A percentile compares a stretch with the other conserved stretches of the same genome.
Conservation (phyloP, 768 basidiomycete genomes). For the Leccinum arenicola region DNA sequence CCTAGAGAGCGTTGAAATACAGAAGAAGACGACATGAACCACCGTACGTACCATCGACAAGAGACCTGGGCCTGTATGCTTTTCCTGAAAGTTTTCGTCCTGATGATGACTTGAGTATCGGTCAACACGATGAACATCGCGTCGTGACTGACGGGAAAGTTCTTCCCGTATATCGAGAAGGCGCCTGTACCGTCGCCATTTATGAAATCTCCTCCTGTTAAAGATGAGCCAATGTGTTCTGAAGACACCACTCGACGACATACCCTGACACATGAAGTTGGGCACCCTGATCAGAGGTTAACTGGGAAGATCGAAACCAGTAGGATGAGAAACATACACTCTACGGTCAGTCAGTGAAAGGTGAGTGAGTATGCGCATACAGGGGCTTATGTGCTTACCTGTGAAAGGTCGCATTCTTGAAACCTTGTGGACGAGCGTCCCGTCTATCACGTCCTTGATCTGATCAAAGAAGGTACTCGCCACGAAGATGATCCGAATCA, state of each 20-base stretch:
- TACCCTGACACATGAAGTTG: conserved; percentile 96
- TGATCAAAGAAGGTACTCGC: conserved; percentile 6
- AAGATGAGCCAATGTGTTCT: background rate
- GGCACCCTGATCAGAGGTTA: conserved; percentile 53
- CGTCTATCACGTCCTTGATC: conserved; percentile 20
- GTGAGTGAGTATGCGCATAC: conserved; percentile 3
- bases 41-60: conserved; percentile 83
- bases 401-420: conserved; percentile 90
- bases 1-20: conserved; percentile 43
- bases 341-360: conserved; percentile 35
- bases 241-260: background rate
- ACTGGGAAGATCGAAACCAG: conserved; percentile 2
- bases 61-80: conserved; percentile 82
- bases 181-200: conserved; percentile 94
- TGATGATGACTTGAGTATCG: conserved; percentile 28
- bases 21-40: background rate
- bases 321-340: conserved; percentile 52
- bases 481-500: conserved; percentile 33
- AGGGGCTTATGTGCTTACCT: conserved; percentile 48
- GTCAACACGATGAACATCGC: background rate
- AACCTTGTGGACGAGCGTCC: conserved; percentile 85
- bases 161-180: conserved; percentile 96
- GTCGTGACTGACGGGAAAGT: conserved; percentile 67
- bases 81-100: conserved; percentile 95
- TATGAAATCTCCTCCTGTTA: conserved; percentile 85